Base-by-base conservation (phyloP, 1,139 yeast genomes). In the Lizanozyma gosingica region DNA sequence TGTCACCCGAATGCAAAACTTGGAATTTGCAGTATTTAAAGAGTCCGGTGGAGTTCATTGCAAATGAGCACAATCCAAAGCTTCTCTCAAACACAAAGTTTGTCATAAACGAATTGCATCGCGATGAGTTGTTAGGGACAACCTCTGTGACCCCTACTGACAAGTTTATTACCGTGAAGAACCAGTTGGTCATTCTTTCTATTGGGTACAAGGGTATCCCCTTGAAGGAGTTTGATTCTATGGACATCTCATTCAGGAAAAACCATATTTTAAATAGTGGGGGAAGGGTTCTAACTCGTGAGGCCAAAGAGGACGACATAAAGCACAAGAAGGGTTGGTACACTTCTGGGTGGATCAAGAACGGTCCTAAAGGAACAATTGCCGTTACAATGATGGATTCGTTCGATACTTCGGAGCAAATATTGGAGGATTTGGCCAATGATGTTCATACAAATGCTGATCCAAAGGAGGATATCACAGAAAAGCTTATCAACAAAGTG, bases 271-370 rank as follows among this genome's bases (percentile, higher is more conserved):
- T 71, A 3, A 85, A 83, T 49, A 54, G 57, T 9, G 65, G 68
- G 6, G 96, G 96, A 1, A 71, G 82, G 39, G 74, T 83, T 0
- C 51, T 73, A 14, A 56, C 63, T 14, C 42, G 44, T 0, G 47
- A 54, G 2, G 59, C 59, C 1, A 44, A 53, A n/a, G 48, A 56
- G 1, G 52, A 50, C 29, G 50, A 47, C 15, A 55, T 49, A n/a
- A 55, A 47, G 16, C 59, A 45, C 39, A 55, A 48, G 17, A 65
- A 70, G 1, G 85, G 90, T 0, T 63, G 86, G 48, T 92, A 88
- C 52, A 80, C 86, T 1, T 69, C 92, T 3, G 99, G 99, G 0
- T 92, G 99, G 99, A 83, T 90, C 41, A 79, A 83, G 45, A 81
- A 75, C 42, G 95, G 96, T 0, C 87, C 96, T 6, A 73, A 76